Conservation (phyloP, 257 asterid genomes). For the Leptodermis oblonga region DNA sequence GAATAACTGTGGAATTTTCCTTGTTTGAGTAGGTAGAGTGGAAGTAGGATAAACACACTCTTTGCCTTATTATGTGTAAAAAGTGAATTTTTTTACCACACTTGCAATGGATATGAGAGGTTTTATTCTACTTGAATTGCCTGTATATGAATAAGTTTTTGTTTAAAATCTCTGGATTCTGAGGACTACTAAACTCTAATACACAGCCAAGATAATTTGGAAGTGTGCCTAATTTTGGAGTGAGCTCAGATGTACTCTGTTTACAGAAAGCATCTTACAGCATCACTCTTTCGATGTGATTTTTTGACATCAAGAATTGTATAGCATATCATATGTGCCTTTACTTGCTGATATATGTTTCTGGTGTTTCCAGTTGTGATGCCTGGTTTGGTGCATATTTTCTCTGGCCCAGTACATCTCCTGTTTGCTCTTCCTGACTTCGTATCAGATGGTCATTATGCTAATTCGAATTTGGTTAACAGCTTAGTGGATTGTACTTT, state of each 20-base stretch:
- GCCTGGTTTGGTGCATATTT: not conserved
- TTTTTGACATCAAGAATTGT: not conserved
- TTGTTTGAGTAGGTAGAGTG: not conserved
- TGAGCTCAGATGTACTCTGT: not conserved
- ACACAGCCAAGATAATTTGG: not conserved
- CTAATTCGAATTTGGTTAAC: not conserved
- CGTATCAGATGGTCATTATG: not conserved
- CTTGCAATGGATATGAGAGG: not conserved
- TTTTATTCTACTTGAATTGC: not conserved
- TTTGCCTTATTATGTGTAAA: not conserved
- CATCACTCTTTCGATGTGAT: not conserved
- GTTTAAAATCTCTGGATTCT: not conserved
- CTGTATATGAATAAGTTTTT: not conserved
- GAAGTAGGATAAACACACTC: not conserved
- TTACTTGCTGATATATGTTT: not conserved
- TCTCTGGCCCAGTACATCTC: no score
- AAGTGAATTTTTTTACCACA: not conserved
- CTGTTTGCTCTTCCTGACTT: not conserved
- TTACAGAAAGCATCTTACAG: no score
- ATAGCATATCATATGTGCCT: not conserved
- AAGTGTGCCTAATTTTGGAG: not conserved
- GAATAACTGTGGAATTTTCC: not conserved
- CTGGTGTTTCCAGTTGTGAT: not conserved
- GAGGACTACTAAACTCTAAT: not conserved
- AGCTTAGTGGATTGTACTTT: not conserved